phyloP scores from a whole-genome alignment of 1,284 basidiomycete species.

The Volvariella volvacea region DNA sequence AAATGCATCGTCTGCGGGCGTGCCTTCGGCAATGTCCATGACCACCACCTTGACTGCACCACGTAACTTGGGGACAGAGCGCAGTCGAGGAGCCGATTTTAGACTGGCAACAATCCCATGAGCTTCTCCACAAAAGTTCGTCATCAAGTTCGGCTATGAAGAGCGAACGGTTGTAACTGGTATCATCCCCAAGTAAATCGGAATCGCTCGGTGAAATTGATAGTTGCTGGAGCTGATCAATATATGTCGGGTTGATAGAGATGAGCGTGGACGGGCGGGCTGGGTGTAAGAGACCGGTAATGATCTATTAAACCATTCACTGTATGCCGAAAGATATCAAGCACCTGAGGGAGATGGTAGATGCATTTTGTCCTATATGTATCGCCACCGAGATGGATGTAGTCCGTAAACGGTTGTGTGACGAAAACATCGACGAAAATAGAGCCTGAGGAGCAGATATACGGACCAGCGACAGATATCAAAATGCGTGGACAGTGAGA shows the following conservation, averaged over 20 bases:
- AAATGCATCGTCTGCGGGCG: not conserved
- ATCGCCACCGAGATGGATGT: slow-evolving; percentile 3
- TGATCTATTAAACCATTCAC: not conserved
- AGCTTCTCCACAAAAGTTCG: slow-evolving; percentile 1
- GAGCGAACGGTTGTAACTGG: slow-evolving; percentile 2
- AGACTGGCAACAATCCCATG: slow-evolving; percentile 3
- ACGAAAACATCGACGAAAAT: slow-evolving; percentile 3
- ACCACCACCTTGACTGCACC: not conserved
- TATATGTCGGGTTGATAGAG: too few relatives aligned
- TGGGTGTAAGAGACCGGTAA: too few relatives aligned
- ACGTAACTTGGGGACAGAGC: not conserved
- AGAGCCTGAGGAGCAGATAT: slow-evolving; percentile 2
- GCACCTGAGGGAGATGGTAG: not conserved
- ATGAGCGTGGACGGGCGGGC: too few relatives aligned
- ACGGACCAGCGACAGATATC: slow-evolving; percentile 2
- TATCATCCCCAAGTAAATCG: too few relatives aligned
- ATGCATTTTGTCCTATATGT: slow-evolving; percentile 1
- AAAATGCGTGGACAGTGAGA: not conserved
- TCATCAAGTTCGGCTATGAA: slow-evolving; percentile 3
- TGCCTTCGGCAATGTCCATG: slow-evolving; percentile 1
- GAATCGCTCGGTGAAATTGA: too few relatives aligned
- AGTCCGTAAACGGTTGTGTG: slow-evolving; percentile 2
- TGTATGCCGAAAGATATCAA: slow-evolving; percentile 1
- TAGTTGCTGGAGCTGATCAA: too few relatives aligned
- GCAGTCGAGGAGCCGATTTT: slow-evolving; percentile 1